Conservation (phyloP, 164 flowering plant species). For the Tetrastigma voinierianum region DNA sequence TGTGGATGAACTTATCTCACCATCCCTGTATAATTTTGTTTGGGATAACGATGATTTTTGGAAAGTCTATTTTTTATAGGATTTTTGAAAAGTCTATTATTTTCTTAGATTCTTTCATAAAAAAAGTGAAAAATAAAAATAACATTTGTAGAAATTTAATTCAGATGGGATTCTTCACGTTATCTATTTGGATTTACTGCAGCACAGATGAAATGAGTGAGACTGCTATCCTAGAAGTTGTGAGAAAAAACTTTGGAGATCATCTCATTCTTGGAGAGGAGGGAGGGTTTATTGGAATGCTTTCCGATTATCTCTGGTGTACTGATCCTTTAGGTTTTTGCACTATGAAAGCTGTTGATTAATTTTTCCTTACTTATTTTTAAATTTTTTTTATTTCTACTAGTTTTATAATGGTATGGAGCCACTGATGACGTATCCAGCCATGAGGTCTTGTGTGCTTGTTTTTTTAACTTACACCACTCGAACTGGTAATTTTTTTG, state of each 20-base stretch:
- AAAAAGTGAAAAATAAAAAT: too few relatives aligned
- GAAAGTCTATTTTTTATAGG: too few relatives aligned
- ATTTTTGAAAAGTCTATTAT: neutral
- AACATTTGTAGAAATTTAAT: neutral
- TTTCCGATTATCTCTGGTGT: slow-evolving; percentile 95
- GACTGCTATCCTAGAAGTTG: slow-evolving; percentile 74
- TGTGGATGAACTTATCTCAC: too few relatives aligned
- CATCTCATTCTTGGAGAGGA: slow-evolving; percentile 98
- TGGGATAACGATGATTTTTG: neutral
- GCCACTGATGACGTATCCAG: too few relatives aligned
- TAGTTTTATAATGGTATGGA: too few relatives aligned
- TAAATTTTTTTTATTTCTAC: too few relatives aligned
- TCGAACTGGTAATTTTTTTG: too few relatives aligned
- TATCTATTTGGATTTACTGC: slow-evolving; percentile 29
- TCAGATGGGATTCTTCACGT: neutral
- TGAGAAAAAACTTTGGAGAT: slow-evolving; percentile 59
- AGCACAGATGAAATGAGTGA: slow-evolving; percentile 94
- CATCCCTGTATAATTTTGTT: too few relatives aligned
- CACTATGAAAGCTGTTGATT: neutral
- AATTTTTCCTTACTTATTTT: neutral
- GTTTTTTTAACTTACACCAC: too few relatives aligned
- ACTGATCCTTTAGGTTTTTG: slow-evolving; percentile 92
- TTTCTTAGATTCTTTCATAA: neutral
- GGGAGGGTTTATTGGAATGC: slow-evolving; percentile 92
- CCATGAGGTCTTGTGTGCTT: too few relatives aligned